Conservation (phyloP, 192 early-diverging fungal species). For the Lobosporangium transversale region DNA sequence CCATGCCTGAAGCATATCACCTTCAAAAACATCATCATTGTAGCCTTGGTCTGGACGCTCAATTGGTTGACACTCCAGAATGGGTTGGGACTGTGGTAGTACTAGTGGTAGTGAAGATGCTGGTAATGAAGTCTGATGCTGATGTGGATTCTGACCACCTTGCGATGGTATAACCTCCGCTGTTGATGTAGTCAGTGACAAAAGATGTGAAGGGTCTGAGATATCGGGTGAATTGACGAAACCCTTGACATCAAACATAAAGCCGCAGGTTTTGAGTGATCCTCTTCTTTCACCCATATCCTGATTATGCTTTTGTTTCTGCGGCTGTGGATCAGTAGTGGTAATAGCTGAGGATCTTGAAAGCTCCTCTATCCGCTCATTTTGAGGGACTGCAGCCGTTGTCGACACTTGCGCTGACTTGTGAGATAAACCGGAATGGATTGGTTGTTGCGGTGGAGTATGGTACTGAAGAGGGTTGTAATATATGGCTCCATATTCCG, state of each 20-base stretch:
- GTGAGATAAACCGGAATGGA: no score
- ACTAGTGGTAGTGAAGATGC: not conserved
- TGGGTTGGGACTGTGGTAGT: not conserved
- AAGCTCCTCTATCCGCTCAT: not conserved
- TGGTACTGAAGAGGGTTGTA: no score
- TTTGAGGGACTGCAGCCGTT: no score
- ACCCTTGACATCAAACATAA: conserved; percentile 23
- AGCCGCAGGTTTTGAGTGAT: conserved; percentile 34
- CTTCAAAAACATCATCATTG: conserved; percentile 51
- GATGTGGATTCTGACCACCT: not conserved
- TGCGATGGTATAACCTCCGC: not conserved
- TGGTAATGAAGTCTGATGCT: not conserved
- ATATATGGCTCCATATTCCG: no score
- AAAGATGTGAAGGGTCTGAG: not conserved
- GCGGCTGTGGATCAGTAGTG: not conserved
- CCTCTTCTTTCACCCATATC: not conserved
- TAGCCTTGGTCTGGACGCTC: not conserved
- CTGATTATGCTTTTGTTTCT: not conserved
- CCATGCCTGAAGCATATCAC: conserved; percentile 47
- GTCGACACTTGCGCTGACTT: no score
- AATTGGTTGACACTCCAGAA: not conserved
- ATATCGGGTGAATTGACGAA: not conserved
- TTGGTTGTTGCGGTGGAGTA: no score
- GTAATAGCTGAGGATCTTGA: not conserved
- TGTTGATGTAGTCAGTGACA: not conserved